Conservation (phyloP, 768 basidiomycete genomes). For the Tulasnella sp. region DNA sequence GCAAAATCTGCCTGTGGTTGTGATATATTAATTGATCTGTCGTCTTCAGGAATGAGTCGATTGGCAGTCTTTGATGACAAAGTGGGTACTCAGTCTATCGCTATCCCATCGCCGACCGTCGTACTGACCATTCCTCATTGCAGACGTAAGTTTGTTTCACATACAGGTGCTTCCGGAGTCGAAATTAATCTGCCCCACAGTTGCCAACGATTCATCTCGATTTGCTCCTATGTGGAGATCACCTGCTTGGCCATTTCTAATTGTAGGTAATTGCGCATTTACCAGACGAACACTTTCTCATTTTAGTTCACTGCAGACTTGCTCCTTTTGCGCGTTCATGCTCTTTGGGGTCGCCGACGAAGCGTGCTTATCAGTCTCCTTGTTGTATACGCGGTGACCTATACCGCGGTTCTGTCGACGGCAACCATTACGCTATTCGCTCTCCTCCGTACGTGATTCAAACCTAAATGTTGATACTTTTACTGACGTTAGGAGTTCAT, state of each 20-base stretch:
- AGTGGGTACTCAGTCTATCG: too few species aligned
- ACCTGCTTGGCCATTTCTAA: neutral
- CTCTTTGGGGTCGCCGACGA: neutral
- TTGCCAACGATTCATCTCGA: neutral
- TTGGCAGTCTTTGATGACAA: too few species aligned
- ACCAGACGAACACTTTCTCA: neutral
- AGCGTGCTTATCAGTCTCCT: neutral
- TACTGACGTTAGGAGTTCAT: neutral
- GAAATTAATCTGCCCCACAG: neutral
- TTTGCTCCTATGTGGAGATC: neutral
- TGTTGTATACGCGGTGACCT: neutral
- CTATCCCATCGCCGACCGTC: too few species aligned
- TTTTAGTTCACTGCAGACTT: neutral
- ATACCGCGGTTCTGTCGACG: neutral
- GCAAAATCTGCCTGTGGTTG: neutral
- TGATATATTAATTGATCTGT: too few species aligned
- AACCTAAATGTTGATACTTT: neutral
- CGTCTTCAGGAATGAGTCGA: too few species aligned
- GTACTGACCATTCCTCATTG: too few species aligned
- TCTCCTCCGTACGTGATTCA: neutral
- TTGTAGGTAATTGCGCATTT: neutral
- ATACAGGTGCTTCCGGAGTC: too few species aligned
- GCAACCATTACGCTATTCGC: conserved; percentile 1
- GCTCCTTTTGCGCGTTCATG: neutral
- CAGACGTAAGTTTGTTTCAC: too few species aligned